Conservation (phyloP, 345 rosid genomes). For the Linum usitatissimum region DNA sequence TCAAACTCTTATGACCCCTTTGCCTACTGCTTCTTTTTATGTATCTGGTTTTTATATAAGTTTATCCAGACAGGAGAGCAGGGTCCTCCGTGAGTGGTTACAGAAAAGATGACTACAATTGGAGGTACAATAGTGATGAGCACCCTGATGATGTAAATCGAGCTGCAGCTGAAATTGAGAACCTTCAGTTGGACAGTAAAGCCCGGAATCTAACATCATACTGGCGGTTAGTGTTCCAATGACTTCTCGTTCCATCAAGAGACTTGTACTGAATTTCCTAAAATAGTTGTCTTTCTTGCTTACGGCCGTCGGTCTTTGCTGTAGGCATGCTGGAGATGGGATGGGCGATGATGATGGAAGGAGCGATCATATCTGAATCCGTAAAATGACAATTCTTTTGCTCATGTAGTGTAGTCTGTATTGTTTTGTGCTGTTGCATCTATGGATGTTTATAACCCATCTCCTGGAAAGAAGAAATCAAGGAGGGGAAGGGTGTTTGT, state of each 20-base stretch:
- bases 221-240: constrained; percentile 57
- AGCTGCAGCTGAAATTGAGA: constrained; percentile 76
- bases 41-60: constrained; percentile 12
- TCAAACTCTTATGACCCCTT: neutral
- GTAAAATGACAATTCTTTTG: neutral
- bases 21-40: neutral
- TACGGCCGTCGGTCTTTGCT: neutral
- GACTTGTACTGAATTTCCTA: too few relatives aligned
- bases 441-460: too few relatives aligned
- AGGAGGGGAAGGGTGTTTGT: too few relatives aligned
- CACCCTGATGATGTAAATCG: constrained; percentile 56
- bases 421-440: neutral
- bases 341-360: neutral
- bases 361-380: neutral
- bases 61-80: constrained; percentile 60
- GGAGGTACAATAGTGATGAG: constrained; percentile 71
- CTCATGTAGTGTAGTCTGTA: neutral
- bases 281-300: too few relatives aligned
- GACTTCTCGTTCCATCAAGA: neutral
- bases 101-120: constrained; percentile 67
- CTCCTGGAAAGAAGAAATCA: too few relatives aligned
- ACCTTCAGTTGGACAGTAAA: constrained; percentile 91
- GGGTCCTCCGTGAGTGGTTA: constrained; percentile 64
- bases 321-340: neutral
- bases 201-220: constrained; percentile 74